Conservation (phyloP, 352 stramenopile species). For the Pythium dissimile region DNA sequence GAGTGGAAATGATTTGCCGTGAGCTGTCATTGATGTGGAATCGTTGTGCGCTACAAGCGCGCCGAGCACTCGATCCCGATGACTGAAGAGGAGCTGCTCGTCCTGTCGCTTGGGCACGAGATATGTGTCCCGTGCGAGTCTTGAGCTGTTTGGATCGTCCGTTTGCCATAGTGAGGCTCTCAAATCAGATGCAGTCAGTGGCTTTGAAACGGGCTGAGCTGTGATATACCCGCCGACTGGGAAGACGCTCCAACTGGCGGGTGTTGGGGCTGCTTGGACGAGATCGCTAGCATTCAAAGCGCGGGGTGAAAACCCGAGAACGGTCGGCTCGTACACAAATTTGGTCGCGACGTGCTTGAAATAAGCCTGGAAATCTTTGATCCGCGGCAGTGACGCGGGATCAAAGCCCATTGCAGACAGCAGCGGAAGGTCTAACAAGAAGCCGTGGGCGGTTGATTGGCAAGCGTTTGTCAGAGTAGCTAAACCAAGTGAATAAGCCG, state of each 20-base stretch:
- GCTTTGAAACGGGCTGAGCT: conserved; percentile 17
- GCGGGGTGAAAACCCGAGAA: conserved; percentile 22
- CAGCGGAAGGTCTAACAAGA: conserved; percentile 37
- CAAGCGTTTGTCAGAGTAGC: conserved; percentile 23
- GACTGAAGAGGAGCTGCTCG: conserved; percentile 24
- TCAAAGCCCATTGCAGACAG: conserved; percentile 27
- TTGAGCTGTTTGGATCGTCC: background rate
- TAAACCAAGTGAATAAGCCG: conserved; percentile 23
- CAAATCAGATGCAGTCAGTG: conserved; percentile 1
- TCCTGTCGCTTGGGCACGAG: conserved; percentile 24
- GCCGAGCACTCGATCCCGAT: conserved; percentile 34
- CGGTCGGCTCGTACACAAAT: conserved; percentile 43
- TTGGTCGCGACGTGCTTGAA: conserved; percentile 50
- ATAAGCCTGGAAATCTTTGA: conserved; percentile 45
- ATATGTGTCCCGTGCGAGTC: conserved; percentile 12
- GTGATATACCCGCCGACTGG: conserved; percentile 21
- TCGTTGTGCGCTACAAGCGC: conserved; percentile 40
- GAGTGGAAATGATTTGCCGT: conserved; percentile 28
- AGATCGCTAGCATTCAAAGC: conserved; percentile 1
- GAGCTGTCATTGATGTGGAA: conserved; percentile 25
- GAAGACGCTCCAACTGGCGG: background rate
- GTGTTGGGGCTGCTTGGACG: background rate
- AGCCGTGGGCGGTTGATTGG: background rate
- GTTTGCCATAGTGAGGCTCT: conserved; percentile 16
- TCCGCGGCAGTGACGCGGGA: conserved; percentile 21